phyloP scores from a whole-genome alignment of 2,329 filamentous ascomycete genomes.

The Epichloe scottii region DNA sequence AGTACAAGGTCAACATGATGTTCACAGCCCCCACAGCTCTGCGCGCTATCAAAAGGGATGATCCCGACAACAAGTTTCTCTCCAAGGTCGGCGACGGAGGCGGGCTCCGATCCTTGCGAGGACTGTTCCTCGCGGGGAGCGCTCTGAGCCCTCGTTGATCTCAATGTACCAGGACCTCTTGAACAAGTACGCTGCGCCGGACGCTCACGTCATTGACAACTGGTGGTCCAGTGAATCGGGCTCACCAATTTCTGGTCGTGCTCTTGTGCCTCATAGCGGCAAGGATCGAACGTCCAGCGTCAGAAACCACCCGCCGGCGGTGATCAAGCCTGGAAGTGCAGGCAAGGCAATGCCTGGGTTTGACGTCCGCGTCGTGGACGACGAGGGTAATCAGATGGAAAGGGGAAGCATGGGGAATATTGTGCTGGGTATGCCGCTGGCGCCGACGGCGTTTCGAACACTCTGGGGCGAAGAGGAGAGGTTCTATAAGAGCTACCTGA shows the following conservation, averaged over 20 bases:
- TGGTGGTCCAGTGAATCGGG: conserved; percentile 51
- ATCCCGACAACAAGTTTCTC: conserved; percentile 60
- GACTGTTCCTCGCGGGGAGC: conserved; percentile 75
- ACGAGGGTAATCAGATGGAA: conserved; percentile 60
- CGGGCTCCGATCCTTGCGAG: conserved; percentile 59
- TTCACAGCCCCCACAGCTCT: conserved; percentile 84
- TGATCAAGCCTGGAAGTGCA: conserved; percentile 71
- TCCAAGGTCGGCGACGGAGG: conserved; percentile 49
- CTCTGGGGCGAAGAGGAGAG: conserved; percentile 77
- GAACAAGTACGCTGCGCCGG: conserved; percentile 47
- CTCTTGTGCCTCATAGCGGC: conserved; percentile 45
- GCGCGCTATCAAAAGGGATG: conserved; percentile 75
- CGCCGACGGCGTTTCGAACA: conserved; percentile 74
- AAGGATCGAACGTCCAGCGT: conserved; percentile 33
- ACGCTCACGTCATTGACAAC: conserved; percentile 45
- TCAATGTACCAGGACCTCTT: conserved; percentile 69
- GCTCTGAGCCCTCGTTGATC: conserved; percentile 78
- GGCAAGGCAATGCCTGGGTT: conserved; percentile 89
- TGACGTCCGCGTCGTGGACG: conserved; percentile 73
- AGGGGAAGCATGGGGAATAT: conserved; percentile 80
- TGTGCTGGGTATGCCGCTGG: conserved; percentile 69
- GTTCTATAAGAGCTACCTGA: conserved; percentile 76
- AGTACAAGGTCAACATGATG: conserved; percentile 72
- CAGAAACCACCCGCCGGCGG: conserved; percentile 29
- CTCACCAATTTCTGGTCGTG: conserved; percentile 45